Evolutionary conservation across 495 filamentous ascomycete species (phyloP).

Genomic region (Xylaria palmicola): DNA sequence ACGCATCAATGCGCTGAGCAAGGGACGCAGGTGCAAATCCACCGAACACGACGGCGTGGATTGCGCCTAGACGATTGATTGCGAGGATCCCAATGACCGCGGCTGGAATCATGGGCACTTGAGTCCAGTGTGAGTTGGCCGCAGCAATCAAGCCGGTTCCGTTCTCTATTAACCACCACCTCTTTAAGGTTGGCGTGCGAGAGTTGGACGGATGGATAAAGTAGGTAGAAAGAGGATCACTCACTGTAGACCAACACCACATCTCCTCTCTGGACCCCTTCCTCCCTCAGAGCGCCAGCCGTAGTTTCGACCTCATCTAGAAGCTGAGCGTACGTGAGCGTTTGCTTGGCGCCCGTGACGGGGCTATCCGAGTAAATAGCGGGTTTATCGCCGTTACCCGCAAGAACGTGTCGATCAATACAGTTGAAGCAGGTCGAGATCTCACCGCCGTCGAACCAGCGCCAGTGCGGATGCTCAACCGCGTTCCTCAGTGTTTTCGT

Average conservation of each 20-base stretch:
- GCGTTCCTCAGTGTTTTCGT: conserved; percentile 44
- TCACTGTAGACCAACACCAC: conserved; percentile 91
- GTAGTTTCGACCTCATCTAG: conserved; percentile 81
- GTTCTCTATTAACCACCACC: not conserved
- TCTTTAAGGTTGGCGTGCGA: not conserved
- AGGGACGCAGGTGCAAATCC: conserved; percentile 80
- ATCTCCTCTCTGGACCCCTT: conserved; percentile 83
- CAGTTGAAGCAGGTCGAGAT: conserved; percentile 91
- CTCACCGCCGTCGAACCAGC: conserved; percentile 86
- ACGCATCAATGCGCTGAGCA: conserved; percentile 86
- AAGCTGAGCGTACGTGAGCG: conserved; percentile 70
- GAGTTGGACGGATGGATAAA: not conserved
- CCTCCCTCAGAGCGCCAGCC: conserved; percentile 77
- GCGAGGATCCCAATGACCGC: conserved; percentile 83
- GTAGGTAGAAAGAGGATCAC: conserved; percentile 16
- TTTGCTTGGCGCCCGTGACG: conserved; percentile 71
- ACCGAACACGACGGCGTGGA: conserved; percentile 90
- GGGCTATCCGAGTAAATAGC: conserved; percentile 90
- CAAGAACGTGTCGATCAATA: conserved; percentile 80
- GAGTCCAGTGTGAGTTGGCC: not conserved
- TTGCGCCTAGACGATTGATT: conserved; percentile 75
- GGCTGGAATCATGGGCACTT: conserved; percentile 95
- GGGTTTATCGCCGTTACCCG: conserved; percentile 65
- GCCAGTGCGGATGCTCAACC: conserved; percentile 59
- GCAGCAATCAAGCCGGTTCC: not conserved